Evolutionary conservation across 169 alveolate genomes (phyloP), one percentile per base, ranked within the genome.

Genomic region (Gregarina niphandrodes): DNA sequence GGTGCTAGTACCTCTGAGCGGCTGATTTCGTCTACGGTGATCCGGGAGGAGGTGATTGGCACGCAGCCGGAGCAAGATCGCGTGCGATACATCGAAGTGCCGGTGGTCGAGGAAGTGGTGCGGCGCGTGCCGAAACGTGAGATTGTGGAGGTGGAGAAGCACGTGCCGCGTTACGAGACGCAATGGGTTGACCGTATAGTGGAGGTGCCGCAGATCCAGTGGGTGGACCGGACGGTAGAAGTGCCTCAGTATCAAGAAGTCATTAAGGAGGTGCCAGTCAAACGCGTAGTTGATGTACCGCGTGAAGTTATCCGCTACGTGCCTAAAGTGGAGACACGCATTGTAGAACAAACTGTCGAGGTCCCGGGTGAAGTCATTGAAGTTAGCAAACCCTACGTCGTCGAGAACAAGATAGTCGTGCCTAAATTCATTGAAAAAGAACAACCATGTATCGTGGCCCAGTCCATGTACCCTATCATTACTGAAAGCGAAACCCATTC

Each of bases 221-320:
- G n/a, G 9, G 32, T 26, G 9, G 32, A 26, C n/a, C n/a, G 13
- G n/a, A 26, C 9, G 9, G 9, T 26, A 26, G 9, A 26, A n/a
- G 32, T 26, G n/a, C 32, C 32, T 9, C n/a, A 9, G n/a, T 9
- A 9, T 9, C 32, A 26, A 26, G n/a, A 9, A 9, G 32, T 26
- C n/a, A n/a, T 9, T 9, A 26, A n/a, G 32, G n/a, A n/a, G 32
- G 32, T 26, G 13, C 9, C 9, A 26, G n/a, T 9, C 9, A 26
- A 26, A 26, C 32, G n/a, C n/a, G n/a, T 26, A 26, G 32, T 26
- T 26, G 32, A 26, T 26, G 32, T 26, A 26, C 32, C 32, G n/a
- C 13, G 9, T 9, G 32, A 26, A 9, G 32, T 26, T 26, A 26
- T 26, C n/a, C 32, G 32, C 9, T n/a, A 26, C n/a, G 32, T 26